Conservation (phyloP, 331 rosid genomes). For the Acacia concinna region DNA sequence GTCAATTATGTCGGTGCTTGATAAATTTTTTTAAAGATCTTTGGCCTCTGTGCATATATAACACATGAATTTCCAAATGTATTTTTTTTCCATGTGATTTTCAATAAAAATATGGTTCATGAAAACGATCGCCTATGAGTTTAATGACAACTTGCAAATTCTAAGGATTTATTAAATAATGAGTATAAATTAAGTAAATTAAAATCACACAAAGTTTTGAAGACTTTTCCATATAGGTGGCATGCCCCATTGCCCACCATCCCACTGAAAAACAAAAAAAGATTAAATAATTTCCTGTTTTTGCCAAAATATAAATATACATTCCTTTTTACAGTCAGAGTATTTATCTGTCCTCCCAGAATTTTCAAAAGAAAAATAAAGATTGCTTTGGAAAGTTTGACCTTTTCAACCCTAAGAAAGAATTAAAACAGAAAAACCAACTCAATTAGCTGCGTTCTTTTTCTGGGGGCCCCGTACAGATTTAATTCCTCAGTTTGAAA, state of each 20-base stretch:
- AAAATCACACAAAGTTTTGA: not conserved
- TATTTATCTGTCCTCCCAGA: not conserved
- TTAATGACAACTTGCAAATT: slow-evolving; percentile 12
- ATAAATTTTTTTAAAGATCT: not conserved
- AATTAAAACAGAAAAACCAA: not conserved
- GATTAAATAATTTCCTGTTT: no score
- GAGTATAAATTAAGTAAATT: not conserved
- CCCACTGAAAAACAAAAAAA: not conserved
- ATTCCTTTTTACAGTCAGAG: not conserved
- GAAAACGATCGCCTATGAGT: not conserved
- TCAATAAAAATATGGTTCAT: not conserved
- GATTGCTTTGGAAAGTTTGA: slow-evolving; percentile 14
- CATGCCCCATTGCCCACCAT: not conserved
- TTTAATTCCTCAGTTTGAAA: not conserved
- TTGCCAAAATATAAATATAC: no score
- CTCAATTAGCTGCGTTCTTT: not conserved
- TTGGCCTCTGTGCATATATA: not conserved
- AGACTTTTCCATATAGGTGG: not conserved
- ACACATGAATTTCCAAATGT: slow-evolving; percentile 15
- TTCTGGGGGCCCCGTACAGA: not conserved
- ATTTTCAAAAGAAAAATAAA: not conserved
- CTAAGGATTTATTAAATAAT: slow-evolving; percentile 16
- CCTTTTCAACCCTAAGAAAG: not conserved
- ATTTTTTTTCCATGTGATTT: not conserved
- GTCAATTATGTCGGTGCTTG: slow-evolving; percentile 16